Evolutionary conservation across 768 basidiomycete species (phyloP), one percentile per base, ranked within the genome.

Genomic region (Tricholoma hemisulphureum): DNA sequence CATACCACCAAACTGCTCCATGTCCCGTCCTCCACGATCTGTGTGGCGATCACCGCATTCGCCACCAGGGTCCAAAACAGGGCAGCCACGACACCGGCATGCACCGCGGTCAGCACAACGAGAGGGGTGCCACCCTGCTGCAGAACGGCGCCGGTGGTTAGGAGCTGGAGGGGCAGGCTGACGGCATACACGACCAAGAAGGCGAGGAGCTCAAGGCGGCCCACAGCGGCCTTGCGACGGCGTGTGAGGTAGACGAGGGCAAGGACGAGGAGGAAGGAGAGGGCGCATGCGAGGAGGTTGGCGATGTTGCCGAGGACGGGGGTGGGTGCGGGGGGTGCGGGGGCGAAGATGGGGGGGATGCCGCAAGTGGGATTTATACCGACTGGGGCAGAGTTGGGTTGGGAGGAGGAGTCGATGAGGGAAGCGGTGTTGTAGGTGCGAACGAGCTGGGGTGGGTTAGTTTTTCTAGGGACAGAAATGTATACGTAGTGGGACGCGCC

Each of bases 11-110:
- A 60, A 58, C 87, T 83, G 63, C 83, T 83, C 31, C 86, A 74
- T 0, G 91, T 91, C 6, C 94, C 96, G 66, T 92, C 96, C 69
- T 98, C 96, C 55, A 98, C 90, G 50, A 95, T 69, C 72, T 98
- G 96, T n/a, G 88, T 91, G 32, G 88, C 85, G 20, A 94, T 81
- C 58, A 93, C 73, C 8, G 80, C 89, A 71, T 91, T 93, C 29
- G 80, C 91, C 53, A 92, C 75, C 61, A 93, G 74, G 6, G 81
- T 66, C 90, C 93, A 94, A 68, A 94, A 95, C 4, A 93, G 73
- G 3, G 87, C 82, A 3, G 84, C 86, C 43, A 95, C 83, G 16
- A 87, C 60, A 3, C 87, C 94, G 2, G 90, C 85, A 61, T 97
- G 95, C 8, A 96, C 76, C 0, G 93, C 89, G 0, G 82, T 84